Percentiles rank a stretch among this genome's conserved stretches.
phyloP scores from a whole-genome alignment of 257 asterid species.

The Cinchona pubescens region DNA sequence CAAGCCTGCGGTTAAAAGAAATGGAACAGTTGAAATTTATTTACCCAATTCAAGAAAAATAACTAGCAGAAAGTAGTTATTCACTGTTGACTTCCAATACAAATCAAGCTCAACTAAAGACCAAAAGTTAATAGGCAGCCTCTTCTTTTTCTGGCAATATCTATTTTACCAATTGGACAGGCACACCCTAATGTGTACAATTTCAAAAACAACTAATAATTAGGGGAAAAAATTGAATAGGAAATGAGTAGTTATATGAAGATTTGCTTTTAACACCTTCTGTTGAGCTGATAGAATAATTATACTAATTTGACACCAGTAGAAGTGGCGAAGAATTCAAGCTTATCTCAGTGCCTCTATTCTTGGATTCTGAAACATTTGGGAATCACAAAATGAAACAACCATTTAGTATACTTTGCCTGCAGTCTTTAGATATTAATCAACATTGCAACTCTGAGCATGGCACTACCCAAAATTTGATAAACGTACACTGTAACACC shows the following conservation, averaged over 20 bases:
- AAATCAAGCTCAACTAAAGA: background rate
- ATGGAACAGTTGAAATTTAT: background rate
- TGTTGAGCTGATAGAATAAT: background rate
- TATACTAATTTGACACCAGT: background rate
- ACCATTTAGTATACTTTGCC: background rate
- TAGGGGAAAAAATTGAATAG: too few species aligned
- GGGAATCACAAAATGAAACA: background rate
- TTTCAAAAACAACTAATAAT: too few species aligned
- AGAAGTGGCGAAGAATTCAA: background rate
- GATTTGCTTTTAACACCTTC: background rate
- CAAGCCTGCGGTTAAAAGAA: background rate
- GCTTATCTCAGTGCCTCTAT: background rate
- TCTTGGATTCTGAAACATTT: background rate
- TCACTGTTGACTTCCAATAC: background rate
- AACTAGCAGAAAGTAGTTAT: background rate
- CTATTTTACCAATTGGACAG: too few species aligned
- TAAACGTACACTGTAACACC: background rate
- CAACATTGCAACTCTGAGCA: background rate
- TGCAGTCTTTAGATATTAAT: background rate
- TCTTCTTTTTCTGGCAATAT: background rate
- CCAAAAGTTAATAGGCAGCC: background rate
- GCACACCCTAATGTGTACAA: too few species aligned
- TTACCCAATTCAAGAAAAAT: background rate
- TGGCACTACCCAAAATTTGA: background rate
- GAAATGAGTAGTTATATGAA: too few species aligned